Evolutionary conservation across 2,329 filamentous ascomycete genomes (phyloP), one percentile per base, ranked within the genome.

Genomic region (Furcasterigmium sp.): DNA sequence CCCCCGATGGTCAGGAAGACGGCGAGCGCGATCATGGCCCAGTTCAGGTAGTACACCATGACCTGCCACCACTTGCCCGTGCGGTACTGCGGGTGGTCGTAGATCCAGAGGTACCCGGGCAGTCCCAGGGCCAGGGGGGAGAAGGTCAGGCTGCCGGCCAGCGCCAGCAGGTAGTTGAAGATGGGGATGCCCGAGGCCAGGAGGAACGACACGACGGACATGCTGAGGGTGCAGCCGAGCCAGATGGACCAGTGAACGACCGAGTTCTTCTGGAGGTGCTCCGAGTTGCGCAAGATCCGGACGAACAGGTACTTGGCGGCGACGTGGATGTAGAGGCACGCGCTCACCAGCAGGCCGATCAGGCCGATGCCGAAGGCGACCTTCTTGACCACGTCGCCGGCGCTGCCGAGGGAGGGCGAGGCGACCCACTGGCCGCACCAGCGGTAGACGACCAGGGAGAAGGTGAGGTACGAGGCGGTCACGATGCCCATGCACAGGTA

Each of bases 341-440:
- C 59, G 21, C 57, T 60, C 10, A 82, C 70, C 23, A 76, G 59
- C 4, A 83, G 63, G 2, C 76, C 76, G 5, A 73, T 62, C 8
- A 82, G 56, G 3, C 70, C 80, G 36, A 84, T 65, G 3, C 79
- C 80, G 51, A 83, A 84, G 0, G 76, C 61, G 0, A 82, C 68
- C 56, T 78, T 81, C 62, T 84, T 82, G 50, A 84, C 64, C 1
- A 68, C 71, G 4, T 66, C 63, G 9, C 80, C 80, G 0, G 80
- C 80, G 29, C 72, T 78, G 8, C 80, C 80, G 0, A 84, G 69
- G 2, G 78, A 77, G 0, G 81, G 81, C 4, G 72, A 76, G 0
- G 80, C 76, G 5, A 84, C 78, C 72, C 75, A 84, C 47, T 75
- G 64, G 4, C 80, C 81, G 50, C 78, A 81, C 64, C 69, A 83